Base-by-base conservation (phyloP, 2,329 filamentous ascomycete genomes). In the Leptoxyphium fumago region DNA sequence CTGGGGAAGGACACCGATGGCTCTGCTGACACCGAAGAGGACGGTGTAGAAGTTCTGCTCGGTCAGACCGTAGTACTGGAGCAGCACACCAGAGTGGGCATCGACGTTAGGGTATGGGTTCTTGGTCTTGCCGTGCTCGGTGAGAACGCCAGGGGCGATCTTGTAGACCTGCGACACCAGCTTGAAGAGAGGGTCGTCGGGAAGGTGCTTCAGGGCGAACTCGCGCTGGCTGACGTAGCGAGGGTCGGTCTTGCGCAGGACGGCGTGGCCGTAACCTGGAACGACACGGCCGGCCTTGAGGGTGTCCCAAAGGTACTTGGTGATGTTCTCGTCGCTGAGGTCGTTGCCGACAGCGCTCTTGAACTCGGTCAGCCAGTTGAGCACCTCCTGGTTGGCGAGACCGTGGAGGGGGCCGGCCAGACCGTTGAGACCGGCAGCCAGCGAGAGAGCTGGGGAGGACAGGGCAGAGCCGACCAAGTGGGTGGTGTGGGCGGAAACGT, bases 11-110 rank as follows among this genome's bases (percentile, higher is more conserved):
- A 98, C 91, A 80, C 91, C 91, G 60, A 98, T 85, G 57, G 91
- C 91, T 66, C 91, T 85, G 57, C 88, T 94, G 39, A 98, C 91
- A 79, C 91, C 91, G 70, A 98, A 98, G 64, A 98, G 84, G 51
- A 98, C 91, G 51, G 91, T 98, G 84, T 98, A 98, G 82, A 93
- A 98, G 82, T 81, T 96, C 70, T 91, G 84, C 78, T 98, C 89
- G 52, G 84, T 96, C 66, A 98, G 76, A 62, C 91, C 91, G 73
- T 98, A 98, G 82, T 98, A 91, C 76, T 98, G 91, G 58, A 98
- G 85, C 55, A 98, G 85, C 55, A 98, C 91, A 77, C 91, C 91
- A 29, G 88, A 95, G 83, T 96, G 91, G 62, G 89, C 88, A 64
- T 96, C 89, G 62, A 96, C 88, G 75, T 96, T 96, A 70, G 91